Evolutionary conservation across 1,284 basidiomycete species (phyloP), one percentile per base, ranked within the genome.

Genomic region (Pisolithus thermaeus): DNA sequence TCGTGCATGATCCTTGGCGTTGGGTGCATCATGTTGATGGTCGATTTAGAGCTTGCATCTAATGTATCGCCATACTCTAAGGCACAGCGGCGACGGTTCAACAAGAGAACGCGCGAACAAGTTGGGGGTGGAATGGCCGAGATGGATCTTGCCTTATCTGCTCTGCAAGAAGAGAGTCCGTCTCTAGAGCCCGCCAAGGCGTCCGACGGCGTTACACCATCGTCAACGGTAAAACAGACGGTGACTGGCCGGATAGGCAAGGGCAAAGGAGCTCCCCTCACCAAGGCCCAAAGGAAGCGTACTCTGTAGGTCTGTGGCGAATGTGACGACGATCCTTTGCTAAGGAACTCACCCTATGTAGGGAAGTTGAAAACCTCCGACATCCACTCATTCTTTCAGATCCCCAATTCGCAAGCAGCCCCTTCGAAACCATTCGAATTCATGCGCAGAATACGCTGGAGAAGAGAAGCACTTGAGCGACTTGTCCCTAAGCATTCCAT

Each of bases 381-480:
- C 80, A 89, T 52, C 86, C 87, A 7, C 70, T 85, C 54, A 84
- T 92, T 42, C 72, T 88, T 22, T 73, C 80, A 9, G 86, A 85
- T 59, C 74, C 83, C 3, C 75, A 80, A 27, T 92, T 84, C 61
- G 66, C 79, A 7, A 69, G 76, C 28, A 85, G 84, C 61, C 90
- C 90, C 0, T 92, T 91, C 65, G 73, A 82, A 58, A 84, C 87
- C 1, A 86, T 92, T 59, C 81, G 87, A 4, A 84, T 78, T 11
- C 90, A 92, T 65, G 87, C 85, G 1, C 75, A 85, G 64, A 92
- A 92, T 64, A 90, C 88, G 0, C 73, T 91, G 8, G 58, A 88
- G 41, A 80, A 79, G 55, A 80, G 77, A 56, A 56, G 48, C 18
- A 38, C 53, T 32, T 27, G 56, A 4, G 41, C 14, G 41, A 22